Percentiles rank a stretch among this genome's conserved stretches.
These are phyloP conservation scores for Lipomyces yamanashiensis DNA, from an alignment of 805 yeast genomes.

Conservation along the genomic window DNA sequence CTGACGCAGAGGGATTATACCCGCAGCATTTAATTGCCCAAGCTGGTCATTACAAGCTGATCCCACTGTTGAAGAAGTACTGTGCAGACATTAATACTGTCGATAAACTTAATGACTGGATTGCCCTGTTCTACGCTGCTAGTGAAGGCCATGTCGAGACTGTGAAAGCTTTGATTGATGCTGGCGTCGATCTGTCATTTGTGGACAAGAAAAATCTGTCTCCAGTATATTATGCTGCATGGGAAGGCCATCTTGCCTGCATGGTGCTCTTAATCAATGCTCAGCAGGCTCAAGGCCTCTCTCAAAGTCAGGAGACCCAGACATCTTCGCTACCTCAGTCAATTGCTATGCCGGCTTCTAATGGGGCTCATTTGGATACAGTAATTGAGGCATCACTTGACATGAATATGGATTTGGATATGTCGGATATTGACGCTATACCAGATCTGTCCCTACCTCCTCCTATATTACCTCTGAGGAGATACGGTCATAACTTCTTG, in stretches of 20 bases:
- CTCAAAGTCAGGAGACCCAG: not conserved
- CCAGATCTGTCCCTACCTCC: conserved; percentile 95
- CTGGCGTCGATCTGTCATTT: conserved; percentile 70
- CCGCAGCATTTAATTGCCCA: conserved; percentile 90
- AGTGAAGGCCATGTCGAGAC: conserved; percentile 78
- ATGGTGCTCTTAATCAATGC: conserved; percentile 66
- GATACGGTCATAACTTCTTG: conserved; percentile 94
- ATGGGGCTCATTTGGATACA: not conserved
- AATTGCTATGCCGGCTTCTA: not conserved
- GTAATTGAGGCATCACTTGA: not conserved
- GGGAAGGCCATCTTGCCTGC: conserved; percentile 91
- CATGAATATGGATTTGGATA: conserved; percentile 23
- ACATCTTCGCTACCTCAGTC: not conserved
- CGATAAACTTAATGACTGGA: conserved; percentile 90
- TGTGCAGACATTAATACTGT: conserved; percentile 69
- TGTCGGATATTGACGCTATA: conserved; percentile 63
- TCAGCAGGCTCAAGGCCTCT: conserved; percentile 13
- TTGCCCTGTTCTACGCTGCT: conserved; percentile 89
- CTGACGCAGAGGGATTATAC: conserved; percentile 82
- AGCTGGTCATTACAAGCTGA: conserved; percentile 72
- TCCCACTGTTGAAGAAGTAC: conserved; percentile 64
- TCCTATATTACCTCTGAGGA: conserved; percentile 88
- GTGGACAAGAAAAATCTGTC: conserved; percentile 79
- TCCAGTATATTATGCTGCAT: conserved; percentile 86
- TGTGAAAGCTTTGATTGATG: conserved; percentile 68